Base-by-base conservation (phyloP, 2,329 filamentous ascomycete genomes). In the Pseudogymnoascus sp. region DNA sequence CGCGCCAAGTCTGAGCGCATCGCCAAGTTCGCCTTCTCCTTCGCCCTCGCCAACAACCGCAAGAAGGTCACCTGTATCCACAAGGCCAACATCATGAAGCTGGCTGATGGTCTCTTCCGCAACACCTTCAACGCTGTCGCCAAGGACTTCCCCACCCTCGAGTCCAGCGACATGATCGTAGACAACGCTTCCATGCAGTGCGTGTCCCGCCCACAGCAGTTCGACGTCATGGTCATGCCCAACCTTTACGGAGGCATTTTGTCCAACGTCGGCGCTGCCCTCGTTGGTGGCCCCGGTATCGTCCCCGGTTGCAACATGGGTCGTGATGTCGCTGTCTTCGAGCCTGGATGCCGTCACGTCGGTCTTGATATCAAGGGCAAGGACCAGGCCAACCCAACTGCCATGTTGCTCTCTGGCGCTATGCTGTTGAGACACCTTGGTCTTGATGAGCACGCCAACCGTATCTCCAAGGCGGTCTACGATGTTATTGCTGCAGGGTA, bases 11-110 rank as follows among this genome's bases (percentile, higher is more conserved):
- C 92, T 63, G 95, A 99, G 87, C 91, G 95, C 76, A 99, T 99
- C 74, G 91, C 93, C 81, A 96, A 96, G 81, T 99, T 99, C 76
- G 95, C 95, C 69, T 97, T 97, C 78, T 89, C 90, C 76, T 99
- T 99, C 75, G 95, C 95, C 65, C 88, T 97, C 65, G 95, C 95
- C 79, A 99, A 99, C 85, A 93, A 96, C 86, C 87, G 95, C 77
- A 93, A 96, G 85, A 97, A 97, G 89, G 91, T 99, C 64, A 97
- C 95, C 70, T 97, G 93, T 83, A 97, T 99, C 76, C 95, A 99
- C 89, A 99, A 99, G 86, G 95, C 95, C 80, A 99, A 99, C 85
- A 99, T 99, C 83, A 99, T 99, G 95, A 99, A 99, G 86, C 85
- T 99, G 65, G 93, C 93, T 77, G 95, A 99, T 73, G 95, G 95